A percentile compares a stretch with the other conserved stretches of the same genome.
phyloP scores from a whole-genome alignment of 1,284 basidiomycete species.

The Sporisorium scitamineum region DNA sequence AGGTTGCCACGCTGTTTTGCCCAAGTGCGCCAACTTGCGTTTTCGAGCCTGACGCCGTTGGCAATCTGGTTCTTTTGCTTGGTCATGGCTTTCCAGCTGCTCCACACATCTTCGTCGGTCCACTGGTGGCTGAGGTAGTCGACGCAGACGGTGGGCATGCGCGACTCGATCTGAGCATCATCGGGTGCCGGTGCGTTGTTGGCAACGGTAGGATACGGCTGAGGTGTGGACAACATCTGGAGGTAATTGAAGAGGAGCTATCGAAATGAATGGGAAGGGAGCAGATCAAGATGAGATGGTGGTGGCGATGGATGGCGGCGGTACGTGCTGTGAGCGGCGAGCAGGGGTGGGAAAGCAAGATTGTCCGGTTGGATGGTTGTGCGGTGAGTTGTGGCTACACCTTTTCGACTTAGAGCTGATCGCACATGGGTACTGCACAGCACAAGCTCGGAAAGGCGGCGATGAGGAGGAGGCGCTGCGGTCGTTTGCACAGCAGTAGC shows the following conservation, averaged over 20 bases:
- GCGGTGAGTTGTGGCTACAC: slow-evolving; percentile 28
- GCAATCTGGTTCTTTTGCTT: slow-evolving; percentile 97
- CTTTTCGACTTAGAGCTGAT: slow-evolving; percentile 20
- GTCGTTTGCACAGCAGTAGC: background rate
- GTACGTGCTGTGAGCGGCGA: slow-evolving; percentile 4
- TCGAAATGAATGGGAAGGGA: background rate
- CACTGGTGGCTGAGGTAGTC: slow-evolving; percentile 88
- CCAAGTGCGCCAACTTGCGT: slow-evolving; percentile 98
- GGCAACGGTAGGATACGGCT: slow-evolving; percentile 65
- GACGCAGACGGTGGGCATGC: slow-evolving; percentile 74
- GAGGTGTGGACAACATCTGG: slow-evolving; percentile 68
- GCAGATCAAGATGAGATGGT: background rate
- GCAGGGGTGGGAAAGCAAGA: slow-evolving; percentile 5
- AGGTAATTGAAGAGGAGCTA: slow-evolving; percentile 10
- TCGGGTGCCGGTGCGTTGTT: slow-evolving; percentile 65
- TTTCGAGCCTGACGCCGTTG: slow-evolving; percentile 93
- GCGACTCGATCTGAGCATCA: slow-evolving; percentile 66
- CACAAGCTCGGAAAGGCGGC: slow-evolving; percentile 1
- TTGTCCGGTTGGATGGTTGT: slow-evolving; percentile 13
- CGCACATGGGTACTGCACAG: slow-evolving; percentile 23
- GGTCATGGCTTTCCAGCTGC: slow-evolving; percentile 97
- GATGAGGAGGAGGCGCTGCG: background rate
- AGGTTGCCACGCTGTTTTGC: slow-evolving; percentile 98
- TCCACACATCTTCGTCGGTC: slow-evolving; percentile 98
- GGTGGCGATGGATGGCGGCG: background rate